Evolutionary conservation across 768 basidiomycete genomes (phyloP).

Genomic region (Asterophora parasitica): DNA sequence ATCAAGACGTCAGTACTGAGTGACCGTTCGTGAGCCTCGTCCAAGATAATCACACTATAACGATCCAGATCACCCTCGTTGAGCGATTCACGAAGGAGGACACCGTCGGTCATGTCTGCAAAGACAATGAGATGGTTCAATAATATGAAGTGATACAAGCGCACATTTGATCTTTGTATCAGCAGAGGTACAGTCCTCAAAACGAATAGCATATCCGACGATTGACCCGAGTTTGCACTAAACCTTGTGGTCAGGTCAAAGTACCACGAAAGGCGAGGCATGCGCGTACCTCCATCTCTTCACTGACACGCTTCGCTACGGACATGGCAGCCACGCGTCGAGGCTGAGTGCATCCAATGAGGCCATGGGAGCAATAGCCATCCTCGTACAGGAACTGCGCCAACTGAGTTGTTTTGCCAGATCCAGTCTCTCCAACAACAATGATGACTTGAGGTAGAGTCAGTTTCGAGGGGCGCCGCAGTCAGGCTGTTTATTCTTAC

Average conservation of each 20-base stretch:
- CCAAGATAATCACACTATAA: conserved; percentile 96
- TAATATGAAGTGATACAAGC: conserved; percentile 18
- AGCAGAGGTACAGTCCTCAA: conserved; percentile 93
- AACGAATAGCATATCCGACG: conserved; percentile 97
- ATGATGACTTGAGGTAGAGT: conserved; percentile 60
- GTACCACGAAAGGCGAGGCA: background rate
- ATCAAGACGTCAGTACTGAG: conserved; percentile 97
- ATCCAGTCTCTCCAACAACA: conserved; percentile 99
- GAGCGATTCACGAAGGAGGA: conserved; percentile 93
- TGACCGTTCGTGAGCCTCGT: conserved; percentile 97
- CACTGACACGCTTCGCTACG: conserved; percentile 99
- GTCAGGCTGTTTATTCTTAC: conserved; percentile 30
- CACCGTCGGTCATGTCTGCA: conserved; percentile 99
- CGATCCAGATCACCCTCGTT: conserved; percentile 98
- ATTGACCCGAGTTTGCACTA: conserved; percentile 85
- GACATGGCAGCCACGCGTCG: conserved; percentile 99
- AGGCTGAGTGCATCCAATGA: conserved; percentile 97
- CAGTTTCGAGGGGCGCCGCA: conserved; percentile 1
- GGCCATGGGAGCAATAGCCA: conserved; percentile 84
- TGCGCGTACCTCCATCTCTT: conserved; percentile 88
- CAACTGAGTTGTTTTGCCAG: conserved; percentile 96
- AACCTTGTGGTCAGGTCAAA: background rate
- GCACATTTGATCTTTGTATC: conserved; percentile 97
- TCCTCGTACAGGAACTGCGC: conserved; percentile 96
- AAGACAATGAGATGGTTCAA: background rate